phyloP scores from a whole-genome alignment of 306 rosid genomes.

The Lagenaria siceraria region DNA sequence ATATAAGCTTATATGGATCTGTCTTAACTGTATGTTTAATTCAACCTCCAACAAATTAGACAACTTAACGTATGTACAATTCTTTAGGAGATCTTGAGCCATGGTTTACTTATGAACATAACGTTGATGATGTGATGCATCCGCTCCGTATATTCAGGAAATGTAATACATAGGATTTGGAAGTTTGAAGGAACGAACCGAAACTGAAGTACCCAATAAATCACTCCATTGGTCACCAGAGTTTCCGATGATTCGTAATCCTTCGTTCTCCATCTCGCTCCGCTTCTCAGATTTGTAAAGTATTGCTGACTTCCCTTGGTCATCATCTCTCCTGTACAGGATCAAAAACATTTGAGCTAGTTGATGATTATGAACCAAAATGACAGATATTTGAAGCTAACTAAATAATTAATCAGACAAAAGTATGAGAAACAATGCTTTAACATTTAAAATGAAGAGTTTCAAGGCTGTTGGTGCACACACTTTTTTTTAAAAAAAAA shows the following conservation, averaged over 20 bases:
- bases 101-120: background rate
- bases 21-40: background rate
- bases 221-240: conserved; percentile 99
- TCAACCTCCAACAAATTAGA: background rate
- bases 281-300: conserved; percentile 78
- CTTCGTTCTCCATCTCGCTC: conserved; percentile 62
- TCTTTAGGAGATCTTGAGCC: background rate
- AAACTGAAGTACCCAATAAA: conserved; percentile 45
- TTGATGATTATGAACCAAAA: background rate
- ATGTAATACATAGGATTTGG: conserved; percentile 95
- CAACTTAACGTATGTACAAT: background rate
- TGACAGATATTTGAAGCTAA: background rate
- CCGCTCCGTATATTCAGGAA: conserved; percentile 16
- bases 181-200: conserved; percentile 77
- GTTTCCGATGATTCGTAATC: conserved; percentile 67
- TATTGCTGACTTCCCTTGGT: conserved; percentile 49
- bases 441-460: background rate
- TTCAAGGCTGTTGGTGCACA: background rate
- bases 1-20: background rate
- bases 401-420: background rate
- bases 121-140: background rate
- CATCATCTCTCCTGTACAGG: conserved; percentile 41
- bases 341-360: conserved; percentile 9
- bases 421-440: background rate
- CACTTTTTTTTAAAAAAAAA: no score